Conservation (phyloP, 2,329 filamentous ascomycete genomes). For the Orbilia brochopaga region DNA sequence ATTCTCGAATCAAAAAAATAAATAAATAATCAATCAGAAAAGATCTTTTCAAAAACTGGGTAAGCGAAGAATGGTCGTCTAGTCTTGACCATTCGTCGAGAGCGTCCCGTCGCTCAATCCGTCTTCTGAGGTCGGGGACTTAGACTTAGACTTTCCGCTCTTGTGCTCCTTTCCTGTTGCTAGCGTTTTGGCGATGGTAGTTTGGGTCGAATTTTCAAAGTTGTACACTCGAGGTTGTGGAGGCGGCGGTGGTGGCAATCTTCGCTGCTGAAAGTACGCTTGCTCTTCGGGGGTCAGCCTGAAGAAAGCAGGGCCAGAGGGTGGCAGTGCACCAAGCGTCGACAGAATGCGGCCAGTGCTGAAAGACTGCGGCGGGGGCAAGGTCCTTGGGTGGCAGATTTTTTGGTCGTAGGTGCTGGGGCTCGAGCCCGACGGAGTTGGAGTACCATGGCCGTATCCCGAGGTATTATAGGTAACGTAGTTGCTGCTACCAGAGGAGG, state of each 20-base stretch:
- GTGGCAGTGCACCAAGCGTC: constrained; percentile 40
- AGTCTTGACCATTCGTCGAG: too few species aligned
- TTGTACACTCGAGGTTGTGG: constrained; percentile 45
- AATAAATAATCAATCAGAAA: too few species aligned
- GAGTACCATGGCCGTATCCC: constrained; percentile 21
- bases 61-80: too few species aligned
- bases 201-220: constrained; percentile 47
- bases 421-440: constrained; percentile 20
- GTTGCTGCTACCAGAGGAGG: constrained; percentile 26
- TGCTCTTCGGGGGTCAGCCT: constrained; percentile 43
- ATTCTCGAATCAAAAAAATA: too few species aligned
- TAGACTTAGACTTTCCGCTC: constrained; percentile 28
- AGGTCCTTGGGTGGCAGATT: constrained; percentile 27
- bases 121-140: constrained; percentile 18
- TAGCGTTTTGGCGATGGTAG: constrained; percentile 41
- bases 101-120: constrained; percentile 6
- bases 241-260: constrained; percentile 40
- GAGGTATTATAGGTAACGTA: constrained; percentile 19
- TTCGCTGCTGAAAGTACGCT: constrained; percentile 41
- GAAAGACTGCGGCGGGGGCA: constrained; percentile 35
- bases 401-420: constrained; percentile 29
- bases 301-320: constrained; percentile 44
- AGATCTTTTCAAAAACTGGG: too few species aligned
- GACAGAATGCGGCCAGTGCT: constrained; percentile 40
- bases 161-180: constrained; percentile 27